These are phyloP conservation scores for Chara braunii DNA, from an alignment of 139 green algal species.

Conservation along the genomic window DNA sequence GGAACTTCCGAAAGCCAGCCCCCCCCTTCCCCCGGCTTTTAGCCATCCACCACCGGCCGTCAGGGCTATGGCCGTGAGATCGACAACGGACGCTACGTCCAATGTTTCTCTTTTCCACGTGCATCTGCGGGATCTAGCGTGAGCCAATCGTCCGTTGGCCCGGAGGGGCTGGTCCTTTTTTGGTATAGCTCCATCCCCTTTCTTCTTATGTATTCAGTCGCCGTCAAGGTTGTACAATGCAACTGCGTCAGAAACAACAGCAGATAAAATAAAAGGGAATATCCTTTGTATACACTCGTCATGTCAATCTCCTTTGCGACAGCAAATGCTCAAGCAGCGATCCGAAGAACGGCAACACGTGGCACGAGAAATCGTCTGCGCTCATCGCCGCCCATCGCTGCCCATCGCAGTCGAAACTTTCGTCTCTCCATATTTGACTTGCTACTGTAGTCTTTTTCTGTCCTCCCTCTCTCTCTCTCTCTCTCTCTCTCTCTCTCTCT, in stretches of 20 bases:
- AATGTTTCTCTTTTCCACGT: no score
- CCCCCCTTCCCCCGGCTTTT: no score
- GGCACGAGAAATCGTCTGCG: not conserved
- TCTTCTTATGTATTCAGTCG: not conserved
- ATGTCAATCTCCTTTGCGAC: not conserved
- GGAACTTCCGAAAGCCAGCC: no score
- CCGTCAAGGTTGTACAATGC: not conserved
- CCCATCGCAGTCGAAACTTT: constrained; percentile 1
- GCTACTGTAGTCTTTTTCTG: not conserved
- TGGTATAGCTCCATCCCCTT: not conserved
- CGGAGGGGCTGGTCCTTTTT: not conserved
- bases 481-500: not conserved
- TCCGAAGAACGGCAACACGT: not conserved
- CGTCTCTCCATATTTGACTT: no score
- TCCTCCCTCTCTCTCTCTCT: not conserved
- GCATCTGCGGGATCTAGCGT: no score
- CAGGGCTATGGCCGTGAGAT: no score
- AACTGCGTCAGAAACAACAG: not conserved
- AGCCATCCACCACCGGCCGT: no score
- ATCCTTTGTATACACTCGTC: not conserved
- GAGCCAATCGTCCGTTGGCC: no score
- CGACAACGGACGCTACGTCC: no score
- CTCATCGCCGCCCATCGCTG: not conserved
- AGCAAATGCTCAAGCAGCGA: not conserved
- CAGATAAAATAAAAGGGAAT: not conserved